A percentile compares a stretch with the other conserved stretches of the same genome.
Evolutionary conservation across 2,329 filamentous ascomycete species (phyloP).

Genomic region (Dothistroma septosporum): DNA sequence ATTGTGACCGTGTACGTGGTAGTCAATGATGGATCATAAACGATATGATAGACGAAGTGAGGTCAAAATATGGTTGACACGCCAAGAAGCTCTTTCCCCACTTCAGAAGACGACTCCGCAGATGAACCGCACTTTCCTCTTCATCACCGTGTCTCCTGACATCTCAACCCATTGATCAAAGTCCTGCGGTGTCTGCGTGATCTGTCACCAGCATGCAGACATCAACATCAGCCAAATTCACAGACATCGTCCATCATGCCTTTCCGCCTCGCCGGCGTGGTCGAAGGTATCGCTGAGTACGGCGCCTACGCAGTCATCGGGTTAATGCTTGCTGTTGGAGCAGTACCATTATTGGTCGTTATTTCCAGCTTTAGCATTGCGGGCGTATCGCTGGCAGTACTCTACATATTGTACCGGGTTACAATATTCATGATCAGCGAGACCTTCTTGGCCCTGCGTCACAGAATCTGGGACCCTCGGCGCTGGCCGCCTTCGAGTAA

Average conservation of each 20-base stretch:
- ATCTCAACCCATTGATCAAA: not conserved
- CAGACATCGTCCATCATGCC: not conserved
- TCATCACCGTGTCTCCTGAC: not conserved
- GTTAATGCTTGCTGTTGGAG: too few species aligned
- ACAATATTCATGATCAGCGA: not conserved
- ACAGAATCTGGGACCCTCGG: not conserved
- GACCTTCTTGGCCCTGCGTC: not conserved
- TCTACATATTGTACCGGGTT: not conserved
- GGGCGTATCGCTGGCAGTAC: not conserved
- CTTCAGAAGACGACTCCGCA: not conserved
- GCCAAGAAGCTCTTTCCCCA: not conserved
- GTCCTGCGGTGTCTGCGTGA: not conserved
- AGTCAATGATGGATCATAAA: not conserved
- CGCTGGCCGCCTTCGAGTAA: not conserved
- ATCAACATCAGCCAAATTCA: not conserved
- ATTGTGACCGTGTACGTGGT: constrained; percentile 13
- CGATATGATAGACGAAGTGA: not conserved
- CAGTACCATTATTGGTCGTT: not conserved
- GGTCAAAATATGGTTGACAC: not conserved
- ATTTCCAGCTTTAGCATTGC: not conserved
- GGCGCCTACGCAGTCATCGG: not conserved
- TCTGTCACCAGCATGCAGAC: not conserved
- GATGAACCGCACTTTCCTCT: not conserved
- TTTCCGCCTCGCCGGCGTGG: not conserved
- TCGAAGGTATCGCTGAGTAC: not conserved